These are phyloP conservation scores for Calonectria multiphialidica DNA, from an alignment of 2,329 filamentous ascomycete genomes.

Conservation along the genomic window DNA sequence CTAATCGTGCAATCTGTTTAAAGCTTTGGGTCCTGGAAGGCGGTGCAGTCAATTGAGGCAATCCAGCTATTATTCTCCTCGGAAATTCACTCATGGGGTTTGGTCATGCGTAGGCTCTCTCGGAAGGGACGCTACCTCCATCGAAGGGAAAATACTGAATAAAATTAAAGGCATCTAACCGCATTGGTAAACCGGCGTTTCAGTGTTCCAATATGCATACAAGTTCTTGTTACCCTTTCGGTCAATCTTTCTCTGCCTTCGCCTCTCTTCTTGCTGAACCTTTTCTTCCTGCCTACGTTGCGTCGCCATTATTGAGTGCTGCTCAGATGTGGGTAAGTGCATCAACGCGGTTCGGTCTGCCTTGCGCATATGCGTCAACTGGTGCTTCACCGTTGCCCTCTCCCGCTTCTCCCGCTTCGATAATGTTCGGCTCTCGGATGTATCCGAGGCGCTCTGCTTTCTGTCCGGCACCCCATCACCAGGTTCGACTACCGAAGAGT, in stretches of 20 bases:
- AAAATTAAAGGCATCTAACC: too few species aligned
- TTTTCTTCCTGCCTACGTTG: neutral
- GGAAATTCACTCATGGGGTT: too few species aligned
- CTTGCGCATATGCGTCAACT: neutral
- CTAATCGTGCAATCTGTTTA: too few species aligned
- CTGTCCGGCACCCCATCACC: neutral
- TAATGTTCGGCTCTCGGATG: neutral
- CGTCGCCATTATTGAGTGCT: neutral
- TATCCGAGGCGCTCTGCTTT: neutral
- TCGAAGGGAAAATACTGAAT: too few species aligned
- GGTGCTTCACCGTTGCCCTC: neutral
- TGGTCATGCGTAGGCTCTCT: too few species aligned
- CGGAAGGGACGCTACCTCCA: too few species aligned
- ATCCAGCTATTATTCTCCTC: too few species aligned
- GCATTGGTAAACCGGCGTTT: neutral
- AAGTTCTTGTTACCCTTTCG: constrained; percentile 5
- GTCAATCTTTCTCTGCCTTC: neutral
- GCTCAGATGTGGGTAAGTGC: neutral
- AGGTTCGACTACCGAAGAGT: neutral
- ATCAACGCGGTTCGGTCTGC: neutral
- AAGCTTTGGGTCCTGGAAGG: too few species aligned
- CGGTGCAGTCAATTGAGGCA: too few species aligned
- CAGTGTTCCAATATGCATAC: constrained; percentile 2
- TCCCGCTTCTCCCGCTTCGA: constrained; percentile 1
- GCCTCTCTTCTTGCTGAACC: neutral